Conservation (phyloP, 2,329 filamentous ascomycete species). For the Pseudopithomyces chartarum region DNA sequence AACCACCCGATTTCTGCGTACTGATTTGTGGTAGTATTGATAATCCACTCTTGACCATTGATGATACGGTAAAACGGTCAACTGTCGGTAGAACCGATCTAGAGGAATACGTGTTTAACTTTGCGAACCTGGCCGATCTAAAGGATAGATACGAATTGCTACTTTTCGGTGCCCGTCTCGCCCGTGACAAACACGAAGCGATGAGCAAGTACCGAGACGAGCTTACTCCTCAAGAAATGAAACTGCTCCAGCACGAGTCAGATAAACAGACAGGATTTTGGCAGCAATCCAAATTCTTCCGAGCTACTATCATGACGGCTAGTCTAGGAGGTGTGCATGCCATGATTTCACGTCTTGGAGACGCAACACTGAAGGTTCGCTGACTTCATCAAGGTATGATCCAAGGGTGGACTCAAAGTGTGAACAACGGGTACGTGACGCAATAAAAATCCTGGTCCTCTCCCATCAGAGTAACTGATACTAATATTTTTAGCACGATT, state of each 20-base stretch:
- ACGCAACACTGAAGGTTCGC: not conserved
- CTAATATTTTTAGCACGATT: constrained; percentile 11
- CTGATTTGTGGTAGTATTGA: constrained; percentile 17
- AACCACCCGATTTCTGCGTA: not conserved
- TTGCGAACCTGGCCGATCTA: constrained; percentile 14
- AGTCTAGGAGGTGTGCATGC: constrained; percentile 11
- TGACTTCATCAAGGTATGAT: constrained; percentile 15
- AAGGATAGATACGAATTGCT: constrained; percentile 24
- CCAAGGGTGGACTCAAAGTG: constrained; percentile 27
- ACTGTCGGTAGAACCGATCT: constrained; percentile 19
- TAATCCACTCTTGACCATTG: constrained; percentile 26
- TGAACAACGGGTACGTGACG: not conserved
- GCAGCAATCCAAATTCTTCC: constrained; percentile 30
- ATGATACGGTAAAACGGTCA: constrained; percentile 15
- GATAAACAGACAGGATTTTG: constrained; percentile 22
- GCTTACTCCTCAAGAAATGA: constrained; percentile 21
- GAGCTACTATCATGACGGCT: constrained; percentile 26
- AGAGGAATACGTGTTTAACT: constrained; percentile 26
- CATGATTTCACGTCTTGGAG: no score
- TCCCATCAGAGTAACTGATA: not conserved
- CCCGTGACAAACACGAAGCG: constrained; percentile 24
- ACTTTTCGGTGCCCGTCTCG: constrained; percentile 25
- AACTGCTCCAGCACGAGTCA: constrained; percentile 16
- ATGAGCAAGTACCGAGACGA: constrained; percentile 21
- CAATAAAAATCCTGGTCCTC: not conserved